Base-by-base conservation (phyloP, 1,284 basidiomycete species). In the Trichosporon sp. region DNA sequence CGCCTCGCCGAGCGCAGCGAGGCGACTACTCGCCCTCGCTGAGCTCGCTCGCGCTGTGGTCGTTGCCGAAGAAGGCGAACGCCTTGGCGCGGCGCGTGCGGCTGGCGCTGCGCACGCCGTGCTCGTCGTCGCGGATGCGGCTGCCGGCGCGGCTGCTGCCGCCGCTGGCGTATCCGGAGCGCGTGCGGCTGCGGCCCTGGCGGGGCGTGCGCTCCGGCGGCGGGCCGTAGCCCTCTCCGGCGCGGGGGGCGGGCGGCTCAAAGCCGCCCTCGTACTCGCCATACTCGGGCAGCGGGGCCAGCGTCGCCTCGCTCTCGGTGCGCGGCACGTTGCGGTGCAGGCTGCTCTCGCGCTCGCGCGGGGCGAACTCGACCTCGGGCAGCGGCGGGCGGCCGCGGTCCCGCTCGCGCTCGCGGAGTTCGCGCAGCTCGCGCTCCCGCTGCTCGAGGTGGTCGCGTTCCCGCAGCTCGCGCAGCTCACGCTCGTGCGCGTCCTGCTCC, bases 21-120 rank as follows among this genome's bases (percentile, higher is more conserved):
- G n/a, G 51, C 23, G 51, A 7, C 15, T 15, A 58, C 53, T 58
- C 53, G 13, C 53, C 53, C 53, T 58, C 53, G 18, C 53, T 58
- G 11, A 58, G 9, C 53, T 58, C 53, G 4, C 27, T 31, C 25
- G 27, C 53, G 11, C 68, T 68, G 58, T 29, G 18, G 64, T 68
- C 67, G 13, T 83, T 78, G 31, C 83, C 80, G 67, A 82, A 77
- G 81, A 78, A 80, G 12, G 83, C 80, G 69, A 83, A 82, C 34
- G 80, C 81, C 71, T 82, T 81, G 64, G 77, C 76, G 73, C 34
- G 72, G 69, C 62, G 67, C 68, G 56, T 67, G 62, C 42, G 27
- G 27, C 53, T 58, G 29, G 27, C 53, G 15, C 53, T 58, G 12
- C 53, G 25, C 12, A 58, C 27, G 7, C 12, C 11, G 12, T 29